Evolutionary conservation across 495 filamentous ascomycete species (phyloP), one percentile per base, ranked within the genome.

Genomic region (Tuber microsphaerosporum): DNA sequence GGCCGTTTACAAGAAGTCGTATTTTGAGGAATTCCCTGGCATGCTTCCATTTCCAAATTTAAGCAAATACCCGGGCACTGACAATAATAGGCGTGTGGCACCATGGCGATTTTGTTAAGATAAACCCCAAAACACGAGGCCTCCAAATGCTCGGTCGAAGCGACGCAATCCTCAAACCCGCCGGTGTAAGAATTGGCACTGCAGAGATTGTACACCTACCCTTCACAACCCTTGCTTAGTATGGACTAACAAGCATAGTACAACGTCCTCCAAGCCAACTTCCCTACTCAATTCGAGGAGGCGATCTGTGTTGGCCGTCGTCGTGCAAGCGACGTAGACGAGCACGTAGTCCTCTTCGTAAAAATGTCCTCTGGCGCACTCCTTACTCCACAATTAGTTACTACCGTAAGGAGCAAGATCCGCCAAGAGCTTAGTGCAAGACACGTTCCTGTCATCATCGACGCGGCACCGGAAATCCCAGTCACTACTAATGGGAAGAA

Each of bases 401-500:
- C 85, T 31, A 85, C 84, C 39, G 91, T 97, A 45, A 90, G 90
- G 79, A 84, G 84, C 20, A 85, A 85, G 1, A 87, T 97, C 44
- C 88, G 89, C 77, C 89, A 87, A 75, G 92, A 94, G 82, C 85
- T 97, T 75, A 94, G 91, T 79, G 90, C 92, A 26, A 88, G 94
- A 70, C 94, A 97, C 86, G 92, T 97, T 12, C 94, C 94, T 8
- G 90, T 89, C 0, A 84, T 94, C n/a, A 86, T 97, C 68, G 92
- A 93, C 76, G 89, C 90, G 81, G 92, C 90, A 72, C 88, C 87
- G 0, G 93, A 94, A 70, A 93, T 97, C 70, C 94, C 94, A 1
- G 90, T 93, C 79, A 97, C 94, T 43, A 90, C 89, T 0, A 97
- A 97, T 81, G 94, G 94, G 65, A 97, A 97, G 86, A 97, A 97